Evolutionary conservation across 73 alveolate genomes (phyloP), one percentile per base, ranked within the genome.

Genomic region (Breviolum minutum): DNA sequence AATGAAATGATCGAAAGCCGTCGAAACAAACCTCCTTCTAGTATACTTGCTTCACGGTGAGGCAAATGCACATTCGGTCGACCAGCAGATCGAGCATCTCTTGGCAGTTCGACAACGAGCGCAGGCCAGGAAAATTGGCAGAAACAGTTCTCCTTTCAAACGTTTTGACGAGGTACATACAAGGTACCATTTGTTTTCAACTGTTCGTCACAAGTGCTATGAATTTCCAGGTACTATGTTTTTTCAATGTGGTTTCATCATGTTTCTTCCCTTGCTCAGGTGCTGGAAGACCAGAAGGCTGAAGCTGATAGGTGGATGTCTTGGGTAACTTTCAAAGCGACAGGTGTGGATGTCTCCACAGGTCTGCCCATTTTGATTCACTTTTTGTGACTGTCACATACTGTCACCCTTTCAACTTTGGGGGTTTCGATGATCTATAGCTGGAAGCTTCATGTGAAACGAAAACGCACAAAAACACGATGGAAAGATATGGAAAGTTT

Each of bases 61-160:
- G 96, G 97, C 97, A n/a, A 77, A 92, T 14, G 98, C 98, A 16
- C 64, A 74, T 22, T 83, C 98, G 20, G 98, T 92, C 54, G 98
- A 92, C 68, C 98, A 92, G 90, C 98, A 92, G 66, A 92, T 92
- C 66, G 98, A 92, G 61, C 82, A 92, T 68, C 90, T 92, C 32
- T 48, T 92, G 81, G 89, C 98, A 8, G 82, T 92, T 64, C 98
- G 98, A 8, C 98, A 92, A 32, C 54, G 98, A 22, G 98, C 98
- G 3, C 82, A 92, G 90, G 98, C 90, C 79, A 63, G 69, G 73
- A 62, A 26, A 8, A 6, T 61, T 10, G 68, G 70, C 12, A 54
- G 7, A 68, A 68, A 68, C 2, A 22, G 17, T 68, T 1, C 2
- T 68, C 77, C n/a, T 17, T 17, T 22, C 17, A 14, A 14, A 68